A percentile compares a stretch with the other conserved stretches of the same genome.
phyloP scores from a whole-genome alignment of 2,329 filamentous ascomycete species.

The Sarocladiaceae sp. region DNA sequence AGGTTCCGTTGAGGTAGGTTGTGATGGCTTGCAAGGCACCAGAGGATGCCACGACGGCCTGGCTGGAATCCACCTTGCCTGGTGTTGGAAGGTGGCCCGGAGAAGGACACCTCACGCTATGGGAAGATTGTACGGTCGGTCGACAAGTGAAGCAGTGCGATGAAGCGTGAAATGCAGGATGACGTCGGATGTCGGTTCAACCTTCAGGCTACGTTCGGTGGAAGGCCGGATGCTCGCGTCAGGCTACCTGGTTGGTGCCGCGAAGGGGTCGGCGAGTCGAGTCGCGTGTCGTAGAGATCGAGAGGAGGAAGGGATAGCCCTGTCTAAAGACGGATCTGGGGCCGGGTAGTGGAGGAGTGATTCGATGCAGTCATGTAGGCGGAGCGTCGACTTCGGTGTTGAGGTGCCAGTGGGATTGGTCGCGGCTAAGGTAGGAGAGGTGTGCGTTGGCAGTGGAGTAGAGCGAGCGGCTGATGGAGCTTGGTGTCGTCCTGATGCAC shows the following conservation, averaged over 20 bases:
- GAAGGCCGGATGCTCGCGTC: neutral
- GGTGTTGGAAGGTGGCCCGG: slow-evolving; percentile 15
- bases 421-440: neutral
- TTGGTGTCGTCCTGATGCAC: neutral
- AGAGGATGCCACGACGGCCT: slow-evolving; percentile 52
- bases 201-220: slow-evolving; percentile 1
- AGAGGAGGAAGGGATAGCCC: neutral
- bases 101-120: slow-evolving; percentile 12
- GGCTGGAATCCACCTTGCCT: slow-evolving; percentile 57
- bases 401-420: slow-evolving; percentile 2
- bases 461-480: neutral
- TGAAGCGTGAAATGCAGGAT: slow-evolving; percentile 5
- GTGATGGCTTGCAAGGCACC: slow-evolving; percentile 57
- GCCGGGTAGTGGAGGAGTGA: neutral
- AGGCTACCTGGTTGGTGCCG: neutral
- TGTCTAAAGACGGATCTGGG: neutral
- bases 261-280: neutral
- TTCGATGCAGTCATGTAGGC: neutral
- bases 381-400: neutral
- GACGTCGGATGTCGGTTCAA: slow-evolving; percentile 7
- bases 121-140: neutral
- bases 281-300: neutral
- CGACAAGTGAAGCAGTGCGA: neutral
- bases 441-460: slow-evolving; percentile 8
- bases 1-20: slow-evolving; percentile 49